Evolutionary conservation across 2,329 filamentous ascomycete genomes (phyloP), one percentile per base, ranked within the genome.

Genomic region (Arthrocladium fulminans): DNA sequence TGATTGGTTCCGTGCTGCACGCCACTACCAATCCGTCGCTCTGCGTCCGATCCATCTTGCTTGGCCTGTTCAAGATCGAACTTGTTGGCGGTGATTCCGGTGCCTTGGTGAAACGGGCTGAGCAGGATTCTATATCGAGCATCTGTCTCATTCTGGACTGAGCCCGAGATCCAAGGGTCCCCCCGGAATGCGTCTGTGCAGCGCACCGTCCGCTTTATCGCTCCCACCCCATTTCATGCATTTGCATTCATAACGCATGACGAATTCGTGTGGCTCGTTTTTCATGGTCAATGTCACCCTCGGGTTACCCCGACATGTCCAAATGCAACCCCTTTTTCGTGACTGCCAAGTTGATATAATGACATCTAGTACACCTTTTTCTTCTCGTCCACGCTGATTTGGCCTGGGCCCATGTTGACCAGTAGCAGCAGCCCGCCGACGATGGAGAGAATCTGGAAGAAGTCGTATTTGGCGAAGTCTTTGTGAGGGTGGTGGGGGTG

Each of bases 401-500:
- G 89, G 55, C 92, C 92, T 8, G 92, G 92, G 53, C 92, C 92
- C 80, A 92, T 96, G 80, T 98, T 98, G 72, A 97, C 89, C 58
- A 98, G 80, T 57, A 98, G 83, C 50, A 98, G 78, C 50, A 98
- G 86, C 67, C 92, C 92, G 56, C 92, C 92, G 57, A 79, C 90
- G 66, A 98, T 98, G 45, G 92, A 98, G 48, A 98, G 77, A 61
- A 97, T 96, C 76, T 98, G 92, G 83, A 98, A 98, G 77, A 98
- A 98, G 69, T 98, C 92, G 79, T 98, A 98, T 74, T 98, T 98
- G 76, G 92, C 92, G 66, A 98, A 98, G 71, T 98, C 92, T 80
- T 97, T 97, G 78, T 97, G 90, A 42, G 92, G 92, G 75, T 98
- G 92, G 73, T 94, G 86, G 59, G 90, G 85, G 74, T 97, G 90